Conservation (phyloP, 352 stramenopile genomes). For the Phytopythium ostracodes region DNA sequence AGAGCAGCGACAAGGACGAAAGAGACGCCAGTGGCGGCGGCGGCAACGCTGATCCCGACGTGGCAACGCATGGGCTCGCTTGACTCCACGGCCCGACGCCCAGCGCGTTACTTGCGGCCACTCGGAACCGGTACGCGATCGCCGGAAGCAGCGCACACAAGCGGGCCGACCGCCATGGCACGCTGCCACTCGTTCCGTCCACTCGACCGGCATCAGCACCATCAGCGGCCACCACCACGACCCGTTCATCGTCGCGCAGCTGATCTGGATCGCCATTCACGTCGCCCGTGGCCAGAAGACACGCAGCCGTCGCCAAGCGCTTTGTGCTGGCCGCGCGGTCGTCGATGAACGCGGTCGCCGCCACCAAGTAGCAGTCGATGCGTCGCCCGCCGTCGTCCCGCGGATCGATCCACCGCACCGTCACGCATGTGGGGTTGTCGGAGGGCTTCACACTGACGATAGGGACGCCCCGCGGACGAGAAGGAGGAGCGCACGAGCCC, state of each 20-base stretch:
- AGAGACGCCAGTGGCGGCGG: constrained; percentile 1
- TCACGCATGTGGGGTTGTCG: constrained; percentile 26
- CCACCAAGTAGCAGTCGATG: constrained; percentile 39
- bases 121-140: constrained; percentile 41
- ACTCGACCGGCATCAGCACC: not conserved
- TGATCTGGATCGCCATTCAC: not conserved
- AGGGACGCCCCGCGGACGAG: constrained; percentile 36
- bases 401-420: constrained; percentile 52
- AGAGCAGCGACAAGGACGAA: not conserved
- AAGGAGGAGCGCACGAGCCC: constrained; percentile 31
- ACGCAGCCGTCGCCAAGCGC: not conserved
- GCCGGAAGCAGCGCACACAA: constrained; percentile 51
- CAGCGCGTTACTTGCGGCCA: constrained; percentile 65
- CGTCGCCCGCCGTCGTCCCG: constrained; percentile 49
- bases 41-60: not conserved
- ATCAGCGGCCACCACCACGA: constrained; percentile 22
- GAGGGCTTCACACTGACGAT: constrained; percentile 1
- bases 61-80: constrained; percentile 24
- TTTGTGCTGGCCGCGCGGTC: not conserved
- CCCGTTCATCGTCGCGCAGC: constrained; percentile 21
- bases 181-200: not conserved
- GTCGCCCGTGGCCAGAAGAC: not conserved
- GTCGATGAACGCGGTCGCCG: constrained; percentile 4
- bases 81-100: constrained; percentile 50
- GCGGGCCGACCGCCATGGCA: constrained; percentile 23